Conservation (phyloP, 202 grass and related monocot genomes). For the Brachypodium distachyon region DNA sequence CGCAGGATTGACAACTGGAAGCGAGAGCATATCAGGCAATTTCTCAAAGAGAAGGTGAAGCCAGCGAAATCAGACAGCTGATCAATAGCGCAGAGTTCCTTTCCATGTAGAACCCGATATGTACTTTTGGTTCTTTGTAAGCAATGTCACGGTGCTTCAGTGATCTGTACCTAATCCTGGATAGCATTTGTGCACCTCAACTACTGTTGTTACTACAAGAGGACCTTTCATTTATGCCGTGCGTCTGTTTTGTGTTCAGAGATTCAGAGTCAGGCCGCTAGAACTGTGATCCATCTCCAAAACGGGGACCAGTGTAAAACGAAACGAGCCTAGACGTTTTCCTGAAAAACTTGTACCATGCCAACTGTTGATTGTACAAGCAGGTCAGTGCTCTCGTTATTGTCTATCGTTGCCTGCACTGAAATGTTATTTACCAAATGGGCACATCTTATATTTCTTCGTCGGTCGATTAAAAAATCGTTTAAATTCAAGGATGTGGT, state of each 20-base stretch:
- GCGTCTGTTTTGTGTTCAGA: background rate
- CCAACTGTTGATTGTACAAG: background rate
- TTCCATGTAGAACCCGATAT: background rate
- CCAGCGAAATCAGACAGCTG: conserved; percentile 32
- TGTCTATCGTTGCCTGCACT: background rate
- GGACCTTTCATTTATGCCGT: background rate
- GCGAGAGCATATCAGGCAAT: conserved; percentile 78
- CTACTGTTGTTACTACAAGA: conserved; percentile 3
- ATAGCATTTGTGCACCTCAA: background rate
- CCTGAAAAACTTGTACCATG: background rate
- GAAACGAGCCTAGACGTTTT: background rate
- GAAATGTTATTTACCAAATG: too few relatives aligned
- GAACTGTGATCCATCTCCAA: background rate
- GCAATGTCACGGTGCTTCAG: background rate
- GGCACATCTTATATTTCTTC: too few relatives aligned
- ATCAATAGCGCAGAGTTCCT: background rate
- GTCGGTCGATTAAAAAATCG: too few relatives aligned
- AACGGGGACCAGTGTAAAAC: background rate
- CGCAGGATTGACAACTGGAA: conserved; percentile 99
- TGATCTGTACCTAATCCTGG: background rate
- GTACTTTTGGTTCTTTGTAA: background rate
- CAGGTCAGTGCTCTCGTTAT: background rate
- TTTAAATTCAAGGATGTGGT: too few relatives aligned
- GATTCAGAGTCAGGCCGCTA: background rate
- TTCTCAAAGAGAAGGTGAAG: conserved; percentile 88